Base-by-base conservation (phyloP, 169 alveolate genomes). In the Plasmodium berghei region DNA sequence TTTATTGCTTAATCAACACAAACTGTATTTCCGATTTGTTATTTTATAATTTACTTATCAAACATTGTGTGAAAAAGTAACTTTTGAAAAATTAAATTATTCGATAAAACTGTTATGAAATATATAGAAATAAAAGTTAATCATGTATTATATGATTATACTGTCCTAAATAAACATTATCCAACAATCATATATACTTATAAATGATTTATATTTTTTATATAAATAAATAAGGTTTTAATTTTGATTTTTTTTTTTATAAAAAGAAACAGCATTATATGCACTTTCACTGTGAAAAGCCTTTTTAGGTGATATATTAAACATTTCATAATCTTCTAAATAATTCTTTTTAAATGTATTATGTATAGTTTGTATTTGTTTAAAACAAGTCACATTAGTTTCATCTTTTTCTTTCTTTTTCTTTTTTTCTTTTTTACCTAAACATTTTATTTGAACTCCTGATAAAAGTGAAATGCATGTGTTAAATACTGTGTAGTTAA, bases 401-500 rank as follows among this genome's bases (percentile, higher is more conserved):
- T 40, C 40, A 42, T 22, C 58, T 5, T n/a, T 14, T 9, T 14
- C 18, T 24, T 73, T 58, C n/a, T n/a, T 58, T 9, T 63, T 63
- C 28, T 34, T 16, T 10, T 18, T 58, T 72, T 14, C 0, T n/a
- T 40, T 9, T 34, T 73, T 26, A 2, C 69, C 59, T 40, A 75
- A 46, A 55, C 24, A 75, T 20, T 75, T 18, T 69, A 75, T 28
- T 42, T 75, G 88, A 6, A 75, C 26, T 42, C 75, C 56, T 18
- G 88, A 62, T 16, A 75, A 56, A 20, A 75, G 71, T 20, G 64
- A 55, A 14, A 75, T 46, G n/a, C 88, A 75, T 12, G 69, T 45
- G 14, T 48, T n/a, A 34, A 46, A 75, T 18, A 63, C 88, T 10
- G 69, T 52, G n/a, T 63, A 62, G 16, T 75, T 14, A 20, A 75